Evolutionary conservation across 2,329 filamentous ascomycete species (phyloP).

Genomic region (Leptographium procerum): DNA sequence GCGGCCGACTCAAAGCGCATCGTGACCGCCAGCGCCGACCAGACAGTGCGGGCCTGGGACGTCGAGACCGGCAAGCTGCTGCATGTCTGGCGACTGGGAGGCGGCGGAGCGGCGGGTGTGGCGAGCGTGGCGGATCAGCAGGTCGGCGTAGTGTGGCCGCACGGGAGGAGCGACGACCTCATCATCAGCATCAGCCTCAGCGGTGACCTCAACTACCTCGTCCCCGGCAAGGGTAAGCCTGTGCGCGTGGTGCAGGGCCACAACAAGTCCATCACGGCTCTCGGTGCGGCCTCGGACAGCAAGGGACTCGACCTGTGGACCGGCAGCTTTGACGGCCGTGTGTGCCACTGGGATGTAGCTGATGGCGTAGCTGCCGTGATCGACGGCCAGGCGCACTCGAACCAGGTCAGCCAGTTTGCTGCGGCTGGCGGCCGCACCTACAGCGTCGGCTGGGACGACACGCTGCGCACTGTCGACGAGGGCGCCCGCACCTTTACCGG

Average conservation of each 20-base stretch:
- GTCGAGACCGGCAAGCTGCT: conserved; percentile 63
- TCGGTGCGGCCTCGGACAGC: conserved; percentile 44
- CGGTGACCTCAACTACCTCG: conserved; percentile 83
- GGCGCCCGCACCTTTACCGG: conserved; percentile 66
- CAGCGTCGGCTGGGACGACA: conserved; percentile 91
- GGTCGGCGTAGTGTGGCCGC: conserved; percentile 85
- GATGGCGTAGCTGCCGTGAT: conserved; percentile 58
- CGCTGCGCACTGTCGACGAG: conserved; percentile 66
- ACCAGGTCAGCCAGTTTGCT: conserved; percentile 72
- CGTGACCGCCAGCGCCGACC: conserved; percentile 85
- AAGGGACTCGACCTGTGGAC: conserved; percentile 64
- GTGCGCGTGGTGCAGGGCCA: conserved; percentile 71
- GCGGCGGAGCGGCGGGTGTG: conserved; percentile 54
- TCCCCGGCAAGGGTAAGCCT: conserved; percentile 58
- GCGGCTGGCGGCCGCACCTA: conserved; percentile 58
- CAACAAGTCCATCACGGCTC: conserved; percentile 78
- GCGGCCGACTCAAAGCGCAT: conserved; percentile 73
- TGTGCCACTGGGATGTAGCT: conserved; percentile 71
- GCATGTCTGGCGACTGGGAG: conserved; percentile 80
- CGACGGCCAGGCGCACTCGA: conserved; percentile 73
- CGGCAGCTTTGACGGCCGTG: conserved; percentile 82
- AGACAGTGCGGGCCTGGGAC: conserved; percentile 93
- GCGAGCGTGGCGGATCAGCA: conserved; percentile 70
- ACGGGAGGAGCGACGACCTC: conserved; percentile 69
- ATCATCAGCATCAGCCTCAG: conserved; percentile 83